A percentile compares a stretch with the other conserved stretches of the same genome.
These are phyloP conservation scores for Craterostigma plantagineum DNA, from an alignment of 257 asterid species.

Conservation along the genomic window DNA sequence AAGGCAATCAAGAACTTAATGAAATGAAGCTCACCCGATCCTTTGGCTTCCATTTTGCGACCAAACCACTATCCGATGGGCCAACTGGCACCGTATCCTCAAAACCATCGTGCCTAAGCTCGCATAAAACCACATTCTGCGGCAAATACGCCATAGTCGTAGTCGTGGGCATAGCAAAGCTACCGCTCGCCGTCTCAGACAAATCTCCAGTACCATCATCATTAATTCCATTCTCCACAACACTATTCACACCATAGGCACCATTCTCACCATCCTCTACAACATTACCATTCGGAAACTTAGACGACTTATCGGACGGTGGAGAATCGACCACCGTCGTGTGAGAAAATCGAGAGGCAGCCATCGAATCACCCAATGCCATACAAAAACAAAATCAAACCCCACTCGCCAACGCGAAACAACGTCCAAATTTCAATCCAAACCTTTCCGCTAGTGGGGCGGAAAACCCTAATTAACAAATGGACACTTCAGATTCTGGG, in stretches of 20 bases:
- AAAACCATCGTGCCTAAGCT: conserved; percentile 83
- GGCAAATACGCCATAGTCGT: conserved; percentile 90
- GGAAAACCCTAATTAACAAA: too few relatives aligned
- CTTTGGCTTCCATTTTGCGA: conserved; percentile 87
- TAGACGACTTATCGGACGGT: conserved; percentile 33
- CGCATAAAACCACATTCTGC: conserved; percentile 72
- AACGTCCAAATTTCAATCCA: conserved; percentile 54
- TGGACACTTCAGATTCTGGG: too few relatives aligned
- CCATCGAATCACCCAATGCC: conserved; percentile 99
- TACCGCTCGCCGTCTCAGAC: conserved; percentile 49
- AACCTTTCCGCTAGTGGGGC: conserved; percentile 40
- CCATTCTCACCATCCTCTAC: conserved; percentile 34
- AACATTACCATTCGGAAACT: conserved; percentile 24
- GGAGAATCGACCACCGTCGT: conserved; percentile 43
- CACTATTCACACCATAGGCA: conserved; percentile 15
- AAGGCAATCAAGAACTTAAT: not conserved
- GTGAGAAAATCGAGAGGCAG: conserved; percentile 80
- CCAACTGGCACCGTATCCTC: conserved; percentile 72
- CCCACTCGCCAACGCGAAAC: not conserved
- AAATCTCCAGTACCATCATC: conserved; percentile 27
- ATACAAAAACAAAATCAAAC: conserved; percentile 16
- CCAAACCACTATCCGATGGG: conserved; percentile 81
- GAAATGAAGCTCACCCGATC: conserved; percentile 72
- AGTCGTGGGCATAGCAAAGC: conserved; percentile 41
- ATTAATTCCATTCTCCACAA: not conserved